A percentile compares a stretch with the other conserved stretches of the same genome.
Conservation (phyloP, 495 filamentous ascomycete species). For the Penicillium cataractarum region DNA sequence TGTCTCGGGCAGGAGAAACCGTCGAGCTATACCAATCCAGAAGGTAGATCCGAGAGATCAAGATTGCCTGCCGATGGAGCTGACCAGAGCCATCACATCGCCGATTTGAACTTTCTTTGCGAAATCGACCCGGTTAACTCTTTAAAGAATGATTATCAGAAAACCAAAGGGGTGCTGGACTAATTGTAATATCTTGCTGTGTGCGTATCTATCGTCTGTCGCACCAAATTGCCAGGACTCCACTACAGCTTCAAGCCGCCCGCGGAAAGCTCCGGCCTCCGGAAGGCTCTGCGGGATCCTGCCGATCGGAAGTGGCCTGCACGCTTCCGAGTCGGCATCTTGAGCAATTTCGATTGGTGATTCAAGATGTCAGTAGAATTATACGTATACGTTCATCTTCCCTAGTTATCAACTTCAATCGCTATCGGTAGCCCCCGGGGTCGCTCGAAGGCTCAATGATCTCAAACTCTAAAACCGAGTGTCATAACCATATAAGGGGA, state of each 20-base stretch:
- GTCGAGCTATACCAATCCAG: constrained; percentile 12
- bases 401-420: neutral
- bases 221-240: neutral
- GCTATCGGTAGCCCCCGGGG: neutral
- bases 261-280: constrained; percentile 10
- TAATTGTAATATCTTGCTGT: neutral
- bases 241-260: constrained; percentile 4
- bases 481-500: too few species aligned
- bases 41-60: constrained; percentile 18
- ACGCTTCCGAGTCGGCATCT: neutral
- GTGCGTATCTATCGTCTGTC: neutral
- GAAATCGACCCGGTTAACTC: neutral
- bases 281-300: neutral
- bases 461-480: too few species aligned
- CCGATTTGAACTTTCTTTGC: neutral
- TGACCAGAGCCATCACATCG: neutral
- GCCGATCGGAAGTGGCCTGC: constrained; percentile 2
- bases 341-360: neutral
- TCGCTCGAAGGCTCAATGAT: too few species aligned
- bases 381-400: neutral
- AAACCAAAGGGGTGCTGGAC: too few species aligned
- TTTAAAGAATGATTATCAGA: too few species aligned
- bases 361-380: neutral
- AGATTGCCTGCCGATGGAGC: neutral
- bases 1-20: neutral